Conservation (phyloP, 108 stramenopile genomes). For the Cyclotella choctawhatcheeana region DNA sequence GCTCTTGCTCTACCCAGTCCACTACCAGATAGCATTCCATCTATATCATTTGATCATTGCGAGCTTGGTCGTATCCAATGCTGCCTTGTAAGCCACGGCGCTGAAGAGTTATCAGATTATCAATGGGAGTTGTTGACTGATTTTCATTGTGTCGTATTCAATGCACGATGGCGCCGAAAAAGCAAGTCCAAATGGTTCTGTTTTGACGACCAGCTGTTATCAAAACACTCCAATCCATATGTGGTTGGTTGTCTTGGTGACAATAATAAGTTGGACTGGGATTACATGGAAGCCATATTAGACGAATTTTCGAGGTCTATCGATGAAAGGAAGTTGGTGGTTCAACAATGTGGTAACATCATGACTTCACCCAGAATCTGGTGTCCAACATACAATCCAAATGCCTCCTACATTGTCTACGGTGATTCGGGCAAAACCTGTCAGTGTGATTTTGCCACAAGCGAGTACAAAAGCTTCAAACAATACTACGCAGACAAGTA, state of each 20-base stretch:
- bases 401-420: slow-evolving; percentile 46
- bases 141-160: slow-evolving; percentile 50
- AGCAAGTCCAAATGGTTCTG: slow-evolving; percentile 30
- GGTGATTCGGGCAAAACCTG: slow-evolving; percentile 43
- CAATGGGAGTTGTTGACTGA: slow-evolving; percentile 25
- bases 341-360: neutral
- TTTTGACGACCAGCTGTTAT: slow-evolving; percentile 19
- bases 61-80: slow-evolving; percentile 52
- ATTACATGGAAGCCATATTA: slow-evolving; percentile 42
- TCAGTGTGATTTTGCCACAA: slow-evolving; percentile 33
- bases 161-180: slow-evolving; percentile 58
- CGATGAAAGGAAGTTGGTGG: slow-evolving; percentile 41
- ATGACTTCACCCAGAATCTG: slow-evolving; percentile 48
- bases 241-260: slow-evolving; percentile 47
- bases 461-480: slow-evolving; percentile 41
- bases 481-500: slow-evolving; percentile 49
- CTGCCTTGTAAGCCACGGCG: slow-evolving; percentile 9
- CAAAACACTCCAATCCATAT: slow-evolving; percentile 27
- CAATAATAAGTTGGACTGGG: slow-evolving; percentile 46
- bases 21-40: slow-evolving; percentile 14
- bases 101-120: slow-evolving; percentile 7
- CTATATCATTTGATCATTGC: slow-evolving; percentile 29
- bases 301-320: slow-evolving; percentile 37
- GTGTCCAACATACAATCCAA: slow-evolving; percentile 36
- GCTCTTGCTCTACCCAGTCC: slow-evolving; percentile 32